These are phyloP conservation scores for Macrolepiota dolichaula DNA, from an alignment of 768 basidiomycete genomes.

Conservation along the genomic window DNA sequence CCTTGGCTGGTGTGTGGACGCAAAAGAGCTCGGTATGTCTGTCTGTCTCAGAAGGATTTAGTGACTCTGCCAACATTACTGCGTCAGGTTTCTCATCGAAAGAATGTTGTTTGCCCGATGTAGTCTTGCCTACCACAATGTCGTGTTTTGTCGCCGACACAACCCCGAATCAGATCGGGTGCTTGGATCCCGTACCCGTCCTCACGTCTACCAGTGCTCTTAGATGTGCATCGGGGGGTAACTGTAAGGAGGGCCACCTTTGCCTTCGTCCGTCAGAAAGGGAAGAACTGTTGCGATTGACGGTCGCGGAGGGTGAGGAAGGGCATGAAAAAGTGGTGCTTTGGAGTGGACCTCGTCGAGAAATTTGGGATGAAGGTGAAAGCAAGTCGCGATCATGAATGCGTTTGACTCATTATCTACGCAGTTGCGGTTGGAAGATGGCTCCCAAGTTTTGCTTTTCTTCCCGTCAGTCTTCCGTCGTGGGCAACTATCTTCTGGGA, in stretches of 20 bases:
- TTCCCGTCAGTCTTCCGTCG: slow-evolving; percentile 42
- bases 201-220: slow-evolving; percentile 30
- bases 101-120: slow-evolving; percentile 17
- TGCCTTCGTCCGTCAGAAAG: slow-evolving; percentile 54
- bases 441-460: slow-evolving; percentile 36
- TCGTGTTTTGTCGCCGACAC: slow-evolving; percentile 23
- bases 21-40: slow-evolving; percentile 6
- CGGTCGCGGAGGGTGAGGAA: slow-evolving; percentile 25
- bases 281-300: slow-evolving; percentile 56
- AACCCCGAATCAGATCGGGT: slow-evolving; percentile 31
- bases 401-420: neutral
- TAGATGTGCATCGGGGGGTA: slow-evolving; percentile 38
- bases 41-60: neutral
- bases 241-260: slow-evolving; percentile 31
- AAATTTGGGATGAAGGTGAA: slow-evolving; percentile 67
- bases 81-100: neutral
- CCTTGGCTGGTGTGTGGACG: slow-evolving; percentile 15
- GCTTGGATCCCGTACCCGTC: slow-evolving; percentile 55
- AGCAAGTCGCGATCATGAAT: slow-evolving; percentile 7
- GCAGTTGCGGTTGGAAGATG: slow-evolving; percentile 53
- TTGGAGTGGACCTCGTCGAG: slow-evolving; percentile 69
- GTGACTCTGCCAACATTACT: neutral
- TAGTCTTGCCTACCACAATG: slow-evolving; percentile 37
- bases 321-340: slow-evolving; percentile 43
- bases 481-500: slow-evolving; percentile 40